phyloP scores from a whole-genome alignment of 176 grass and related monocot species.

The Ensete glaucum region DNA sequence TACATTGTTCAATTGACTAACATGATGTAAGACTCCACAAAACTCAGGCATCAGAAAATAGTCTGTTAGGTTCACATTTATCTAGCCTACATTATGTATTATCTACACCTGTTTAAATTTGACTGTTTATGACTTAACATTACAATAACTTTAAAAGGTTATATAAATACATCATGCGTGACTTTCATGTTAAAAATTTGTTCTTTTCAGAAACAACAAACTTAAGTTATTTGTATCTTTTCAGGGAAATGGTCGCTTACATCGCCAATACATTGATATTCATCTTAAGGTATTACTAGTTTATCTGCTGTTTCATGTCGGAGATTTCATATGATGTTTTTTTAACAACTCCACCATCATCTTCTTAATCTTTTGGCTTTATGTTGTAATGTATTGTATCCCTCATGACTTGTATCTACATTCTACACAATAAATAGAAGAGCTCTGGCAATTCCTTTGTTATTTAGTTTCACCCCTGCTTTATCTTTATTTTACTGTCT shows the following conservation, averaged over 20 bases:
- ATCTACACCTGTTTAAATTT: not conserved
- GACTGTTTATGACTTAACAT: not conserved
- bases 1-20: not conserved
- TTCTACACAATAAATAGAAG: not conserved
- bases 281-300: conserved; percentile 74
- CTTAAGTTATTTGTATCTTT: conserved; percentile 8
- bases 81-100: not conserved
- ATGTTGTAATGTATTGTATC: not conserved
- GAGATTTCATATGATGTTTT: not conserved
- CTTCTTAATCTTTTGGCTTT: not conserved
- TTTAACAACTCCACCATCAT: not conserved
- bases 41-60: not conserved
- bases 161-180: not conserved
- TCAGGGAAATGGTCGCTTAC: conserved; percentile 98
- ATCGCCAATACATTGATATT: conserved; percentile 97
- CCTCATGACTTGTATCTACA: not conserved
- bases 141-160: not conserved
- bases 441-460: not conserved
- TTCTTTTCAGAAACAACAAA: not conserved
- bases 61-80: not conserved
- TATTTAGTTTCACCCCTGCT: not conserved
- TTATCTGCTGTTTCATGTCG: not conserved
- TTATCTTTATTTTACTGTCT: too few species aligned
- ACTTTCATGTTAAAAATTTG: not conserved
- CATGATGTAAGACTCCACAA: not conserved